These are phyloP conservation scores for Lunularia cruciata DNA, from an alignment of 225 moss, liverwort and hornwort genomes.

Conservation along the genomic window DNA sequence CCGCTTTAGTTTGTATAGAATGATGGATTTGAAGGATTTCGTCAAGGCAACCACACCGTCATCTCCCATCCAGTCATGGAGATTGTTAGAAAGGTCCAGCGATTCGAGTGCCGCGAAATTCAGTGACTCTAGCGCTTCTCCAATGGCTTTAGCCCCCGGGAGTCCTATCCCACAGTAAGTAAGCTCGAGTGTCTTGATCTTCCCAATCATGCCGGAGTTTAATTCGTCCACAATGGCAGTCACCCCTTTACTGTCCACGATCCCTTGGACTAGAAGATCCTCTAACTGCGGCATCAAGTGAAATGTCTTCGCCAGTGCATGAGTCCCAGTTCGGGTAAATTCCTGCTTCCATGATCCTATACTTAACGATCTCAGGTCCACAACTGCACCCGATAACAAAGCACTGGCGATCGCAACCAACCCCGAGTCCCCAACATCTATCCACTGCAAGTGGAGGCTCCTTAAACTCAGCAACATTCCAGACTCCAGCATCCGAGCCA, in stretches of 20 bases:
- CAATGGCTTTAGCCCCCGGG: slow-evolving; percentile 16
- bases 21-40: neutral
- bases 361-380: neutral
- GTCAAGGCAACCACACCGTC: neutral
- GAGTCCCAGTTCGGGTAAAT: neutral
- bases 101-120: neutral
- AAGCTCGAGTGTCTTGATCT: neutral
- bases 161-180: neutral
- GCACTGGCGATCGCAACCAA: neutral
- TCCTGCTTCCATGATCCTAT: neutral
- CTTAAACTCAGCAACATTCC: neutral
- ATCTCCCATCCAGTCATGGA: neutral
- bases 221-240: neutral
- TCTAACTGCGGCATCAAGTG: slow-evolving; percentile 1
- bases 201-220: neutral
- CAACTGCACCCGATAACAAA: neutral
- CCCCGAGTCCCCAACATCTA: neutral
- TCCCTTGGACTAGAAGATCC: neutral
- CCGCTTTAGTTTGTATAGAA: neutral
- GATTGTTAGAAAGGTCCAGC: neutral
- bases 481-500: neutral
- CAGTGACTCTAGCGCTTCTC: neutral
- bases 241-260: neutral
- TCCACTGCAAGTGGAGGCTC: neutral
- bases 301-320: neutral